Base-by-base conservation (phyloP, 1,139 yeast genomes). In the Saccharomyces uvarum region DNA sequence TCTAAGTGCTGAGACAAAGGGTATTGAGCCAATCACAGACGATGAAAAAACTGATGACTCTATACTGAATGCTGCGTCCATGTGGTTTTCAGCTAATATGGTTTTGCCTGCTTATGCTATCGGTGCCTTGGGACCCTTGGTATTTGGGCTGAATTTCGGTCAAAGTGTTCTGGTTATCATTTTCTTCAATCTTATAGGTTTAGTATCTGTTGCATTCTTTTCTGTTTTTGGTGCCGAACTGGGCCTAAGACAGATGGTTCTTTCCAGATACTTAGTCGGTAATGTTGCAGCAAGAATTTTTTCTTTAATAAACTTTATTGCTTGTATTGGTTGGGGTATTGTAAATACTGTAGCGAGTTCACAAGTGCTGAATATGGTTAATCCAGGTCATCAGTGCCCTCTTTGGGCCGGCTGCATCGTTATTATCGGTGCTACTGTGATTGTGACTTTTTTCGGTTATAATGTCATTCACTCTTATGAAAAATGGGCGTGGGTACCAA, bases 251-350 rank as follows among this genome's bases (percentile, higher is more conserved):
- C 97, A 90, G 72, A 86, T 90, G 89, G 77, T 88, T 49, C 70
- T 91, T 60, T 82, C 96, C 14, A 80, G 91, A 62, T 90, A 78
- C 72, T 78, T 90, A 67, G 78, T 85, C 64, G 97, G 97, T 63
- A 82, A 84, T 69, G 71, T 76, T 49, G 84, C 87, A 51, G 84
- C 87, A 72, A 80, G 96, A 69, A 76, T 90, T 56, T 87, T 90
- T 67, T 85, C 95, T 16, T 70, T 85, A 48, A 77, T 90, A 66
- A 90, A 90, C 69, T 81, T 84, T 65, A 72, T 90, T 64, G 95
- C 96, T 14, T 88, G 97, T 79, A 80, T 90, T 59, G 97, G 97
- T 61, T 90, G 97, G 97, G 90, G 95, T 72, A 88, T 96, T 16
- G 95, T 89, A 50, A 91, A 90, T 73, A 87, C 89, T 60, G 88